Conservation (phyloP, 306 rosid species). For the Castanopsis chinensis region DNA sequence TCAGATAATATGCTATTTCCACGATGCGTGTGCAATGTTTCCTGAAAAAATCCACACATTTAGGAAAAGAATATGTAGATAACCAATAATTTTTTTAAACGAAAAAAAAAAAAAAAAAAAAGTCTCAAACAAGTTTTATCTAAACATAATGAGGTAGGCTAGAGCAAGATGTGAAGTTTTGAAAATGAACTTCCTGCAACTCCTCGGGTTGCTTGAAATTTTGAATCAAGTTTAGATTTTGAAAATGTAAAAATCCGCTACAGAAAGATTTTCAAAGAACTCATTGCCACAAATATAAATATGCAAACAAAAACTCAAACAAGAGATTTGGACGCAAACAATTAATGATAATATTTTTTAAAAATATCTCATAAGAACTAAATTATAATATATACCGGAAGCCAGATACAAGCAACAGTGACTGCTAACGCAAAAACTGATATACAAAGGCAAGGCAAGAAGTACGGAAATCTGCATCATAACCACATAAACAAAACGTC, state of each 20-base stretch:
- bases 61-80: background rate
- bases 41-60: slow-evolving; percentile 44
- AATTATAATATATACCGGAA: slow-evolving; percentile 42
- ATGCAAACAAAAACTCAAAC: too few species aligned
- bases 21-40: slow-evolving; percentile 70
- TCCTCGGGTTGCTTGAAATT: background rate
- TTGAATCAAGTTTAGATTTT: background rate
- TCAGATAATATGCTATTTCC: slow-evolving; percentile 16
- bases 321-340: background rate
- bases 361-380: background rate
- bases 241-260: background rate
- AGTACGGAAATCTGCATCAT: slow-evolving; percentile 52
- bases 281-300: too few species aligned
- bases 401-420: slow-evolving; percentile 34
- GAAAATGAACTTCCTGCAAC: background rate
- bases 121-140: background rate
- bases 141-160: background rate
- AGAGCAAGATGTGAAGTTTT: background rate
- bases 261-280: too few species aligned
- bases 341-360: background rate
- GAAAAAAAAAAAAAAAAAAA: background rate
- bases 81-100: background rate
- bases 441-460: slow-evolving; percentile 49
- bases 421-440: slow-evolving; percentile 32
- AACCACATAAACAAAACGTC: background rate